Base-by-base conservation (phyloP, 1,139 yeast species). In the Taphrina pruni region DNA sequence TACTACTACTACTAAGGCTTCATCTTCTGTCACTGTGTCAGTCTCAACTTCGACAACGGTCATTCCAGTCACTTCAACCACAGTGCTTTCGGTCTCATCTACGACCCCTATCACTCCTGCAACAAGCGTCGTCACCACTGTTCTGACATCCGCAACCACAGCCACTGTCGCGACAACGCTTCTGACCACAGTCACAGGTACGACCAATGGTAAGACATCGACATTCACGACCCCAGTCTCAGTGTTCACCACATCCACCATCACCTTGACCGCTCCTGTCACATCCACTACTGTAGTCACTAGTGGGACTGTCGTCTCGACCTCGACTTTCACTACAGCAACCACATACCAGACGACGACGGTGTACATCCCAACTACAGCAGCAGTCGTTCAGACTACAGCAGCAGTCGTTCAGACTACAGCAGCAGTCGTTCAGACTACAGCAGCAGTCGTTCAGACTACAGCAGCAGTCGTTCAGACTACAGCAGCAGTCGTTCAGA, bases 221-320 rank as follows among this genome's bases (percentile, higher is more conserved):
- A 50, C 54, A 8, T 21, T 50, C 43, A 54, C 58, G 9, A 54
- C 58, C 26, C 58, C 58, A 14, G 43, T 54, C 58, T 35, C 43
- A 7, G 58, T 36, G 11, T 35, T 54, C 12, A 54, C 58, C 6
- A 54, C 58, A 17, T 17, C 58, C 8, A 38, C 43, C 9, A 32
- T 56, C 50, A 41, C 41, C 12, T 12, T 39, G 17, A 20, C 50
- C 1, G 7, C 20, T 1, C 41, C 58, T 14, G 21, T 38, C 54
- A 50, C 54, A 9, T 35, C 43, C n/a, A 38, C 43, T 26, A 9
- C 12, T 8, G 17, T 17, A 11, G 17, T 54, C 21, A 54, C 58
- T 17, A 54, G 43, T 35, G 43, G 26, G 6, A 38, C 43, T 5
- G 36, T 39, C 38, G 38, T 41, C 21, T 41, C 50, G 8, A 36